Base-by-base conservation (phyloP, 129 eudicot species). In the Kitagawia praeruptora region DNA sequence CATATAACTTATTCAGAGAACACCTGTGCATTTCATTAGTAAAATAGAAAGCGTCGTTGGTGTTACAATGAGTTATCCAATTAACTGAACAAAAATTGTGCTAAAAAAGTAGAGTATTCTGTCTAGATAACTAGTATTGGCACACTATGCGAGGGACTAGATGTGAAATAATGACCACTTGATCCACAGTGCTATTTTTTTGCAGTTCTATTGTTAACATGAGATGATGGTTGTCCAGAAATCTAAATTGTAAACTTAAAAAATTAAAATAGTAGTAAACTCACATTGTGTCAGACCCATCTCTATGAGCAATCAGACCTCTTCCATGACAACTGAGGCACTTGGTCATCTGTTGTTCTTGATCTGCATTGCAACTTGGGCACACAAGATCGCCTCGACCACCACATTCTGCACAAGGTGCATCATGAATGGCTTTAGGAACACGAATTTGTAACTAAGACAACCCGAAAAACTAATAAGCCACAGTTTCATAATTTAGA, bases 211-310 rank as follows among this genome's bases (percentile, higher is more conserved):
- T 38, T 53, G 47, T 42, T 21, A 56, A 34, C 25, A 51, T 23
- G 31, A 78, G 67, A 10, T 44, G 27, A 69, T 49, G 37, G 14
- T 48, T 49, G 18, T 6, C 16, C 38, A 27, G 12, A 51, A 1
- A 53, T 69, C 45, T 31, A 25, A 19, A 31, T 14, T 3, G 41
- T 39, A 3, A 2, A 37, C 25, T 19, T 16, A 18, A 7, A 4
- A 9, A 15, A 74, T 47, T 8, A 39, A 53, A 1, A 12, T 31
- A 56, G 39, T 58, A 58, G 27, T 15, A 47, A 3, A 70, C 63
- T 88, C 86, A 95, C 98, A 92, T 64, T 86, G 98, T 83, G 75
- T 95, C 98, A 74, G 98, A 95, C 72, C 98, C 98, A 84, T 95
- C 98, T 80, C 79, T 79, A 78, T 95, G 98, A 75, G 98, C 98